Percentiles rank a stretch among this genome's conserved stretches.
phyloP scores from a whole-genome alignment of 2,329 filamentous ascomycete genomes.

The Eutypella sp. region DNA sequence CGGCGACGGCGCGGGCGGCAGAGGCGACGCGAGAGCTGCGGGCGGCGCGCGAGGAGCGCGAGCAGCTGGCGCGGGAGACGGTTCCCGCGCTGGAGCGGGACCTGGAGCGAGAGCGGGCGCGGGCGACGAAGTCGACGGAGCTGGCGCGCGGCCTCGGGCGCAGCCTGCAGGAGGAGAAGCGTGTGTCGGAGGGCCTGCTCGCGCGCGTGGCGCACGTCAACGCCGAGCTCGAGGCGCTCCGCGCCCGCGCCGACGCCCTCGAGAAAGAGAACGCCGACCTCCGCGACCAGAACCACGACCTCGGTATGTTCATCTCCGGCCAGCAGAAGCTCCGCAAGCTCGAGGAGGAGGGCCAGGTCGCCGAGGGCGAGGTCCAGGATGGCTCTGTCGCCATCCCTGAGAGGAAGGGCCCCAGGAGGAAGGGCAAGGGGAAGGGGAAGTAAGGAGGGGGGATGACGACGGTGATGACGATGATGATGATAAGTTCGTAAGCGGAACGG shows the following conservation, averaged over 20 bases:
- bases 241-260: conserved; percentile 51
- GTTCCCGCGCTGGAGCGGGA: conserved; percentile 70
- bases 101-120: conserved; percentile 60
- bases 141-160: conserved; percentile 72
- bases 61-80: conserved; percentile 46
- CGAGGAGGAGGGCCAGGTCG: conserved; percentile 52
- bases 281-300: conserved; percentile 79
- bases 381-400: conserved; percentile 66
- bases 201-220: conserved; percentile 73
- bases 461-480: too few relatives aligned
- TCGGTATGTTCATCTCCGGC: conserved; percentile 82
- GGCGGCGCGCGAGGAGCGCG: conserved; percentile 49
- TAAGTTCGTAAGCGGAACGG: too few relatives aligned
- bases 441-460: too few relatives aligned
- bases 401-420: conserved; percentile 38
- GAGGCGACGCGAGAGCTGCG: conserved; percentile 46
- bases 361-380: conserved; percentile 69
- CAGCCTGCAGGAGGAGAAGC: conserved; percentile 80
- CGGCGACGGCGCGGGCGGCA: conserved; percentile 47
- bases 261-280: conserved; percentile 65
- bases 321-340: conserved; percentile 74
- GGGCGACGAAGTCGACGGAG: conserved; percentile 66
- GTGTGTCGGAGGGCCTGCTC: conserved; percentile 75
- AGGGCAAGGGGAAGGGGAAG: conserved; percentile 38
- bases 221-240: conserved; percentile 53